Conservation (phyloP, 176 grass and related monocot genomes). For the Zoysia pacifica region DNA sequence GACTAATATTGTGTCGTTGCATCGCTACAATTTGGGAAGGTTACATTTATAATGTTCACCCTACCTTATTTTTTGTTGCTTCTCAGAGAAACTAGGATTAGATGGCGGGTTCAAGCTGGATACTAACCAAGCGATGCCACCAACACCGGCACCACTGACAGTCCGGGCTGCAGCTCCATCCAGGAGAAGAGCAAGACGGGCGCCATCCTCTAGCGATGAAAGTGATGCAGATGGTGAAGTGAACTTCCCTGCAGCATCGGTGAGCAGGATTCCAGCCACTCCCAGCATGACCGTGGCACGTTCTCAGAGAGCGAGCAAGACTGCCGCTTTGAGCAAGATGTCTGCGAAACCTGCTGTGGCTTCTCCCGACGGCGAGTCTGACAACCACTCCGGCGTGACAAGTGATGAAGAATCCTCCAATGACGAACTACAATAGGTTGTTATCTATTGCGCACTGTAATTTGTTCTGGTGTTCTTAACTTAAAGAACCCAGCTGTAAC, state of each 20-base stretch:
- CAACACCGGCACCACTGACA: slow-evolving; percentile 71
- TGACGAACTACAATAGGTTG: slow-evolving; percentile 15
- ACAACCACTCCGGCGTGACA: slow-evolving; percentile 43
- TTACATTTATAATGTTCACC: neutral
- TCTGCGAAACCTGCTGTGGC: slow-evolving; percentile 26
- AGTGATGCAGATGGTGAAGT: slow-evolving; percentile 16
- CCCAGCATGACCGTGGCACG: slow-evolving; percentile 44
- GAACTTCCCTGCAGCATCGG: slow-evolving; percentile 15
- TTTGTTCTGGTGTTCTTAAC: slow-evolving; percentile 33
- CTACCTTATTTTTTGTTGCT: slow-evolving; percentile 1
- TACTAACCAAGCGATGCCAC: slow-evolving; percentile 42
- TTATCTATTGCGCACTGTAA: neutral
- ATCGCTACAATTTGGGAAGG: neutral
- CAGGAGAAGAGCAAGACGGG: slow-evolving; percentile 62
- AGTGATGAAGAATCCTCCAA: slow-evolving; percentile 51
- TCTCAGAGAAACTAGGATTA: slow-evolving; percentile 72
- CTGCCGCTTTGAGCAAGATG: slow-evolving; percentile 72
- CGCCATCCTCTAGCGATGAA: slow-evolving; percentile 43
- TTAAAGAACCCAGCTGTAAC: slow-evolving; percentile 4
- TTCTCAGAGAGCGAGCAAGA: slow-evolving; percentile 82
- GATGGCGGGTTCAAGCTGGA: slow-evolving; percentile 53
- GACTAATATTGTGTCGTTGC: neutral
- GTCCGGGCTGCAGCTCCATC: slow-evolving; percentile 40
- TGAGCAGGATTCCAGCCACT: slow-evolving; percentile 44
- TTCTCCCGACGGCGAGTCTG: slow-evolving; percentile 46